Conservation (phyloP, 2,329 filamentous ascomycete species). For the Trichophyton simii region DNA sequence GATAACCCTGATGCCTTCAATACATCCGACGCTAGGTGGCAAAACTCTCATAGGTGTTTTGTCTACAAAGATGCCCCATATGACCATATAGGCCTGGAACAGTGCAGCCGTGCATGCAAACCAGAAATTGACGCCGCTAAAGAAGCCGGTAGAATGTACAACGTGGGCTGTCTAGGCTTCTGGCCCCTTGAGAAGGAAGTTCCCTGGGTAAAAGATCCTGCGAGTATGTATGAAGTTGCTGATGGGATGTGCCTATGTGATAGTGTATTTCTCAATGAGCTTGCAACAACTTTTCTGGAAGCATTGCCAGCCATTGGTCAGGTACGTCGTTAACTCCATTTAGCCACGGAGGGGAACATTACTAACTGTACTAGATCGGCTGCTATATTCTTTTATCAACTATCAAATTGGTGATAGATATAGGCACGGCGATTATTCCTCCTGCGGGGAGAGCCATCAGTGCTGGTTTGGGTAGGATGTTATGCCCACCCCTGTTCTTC, state of each 20-base stretch:
- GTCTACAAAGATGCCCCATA: not conserved
- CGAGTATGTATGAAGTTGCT: not conserved
- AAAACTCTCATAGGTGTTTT: not conserved
- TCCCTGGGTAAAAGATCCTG: not conserved
- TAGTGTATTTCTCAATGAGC: not conserved
- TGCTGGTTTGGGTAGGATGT: not conserved
- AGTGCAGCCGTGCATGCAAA: not conserved
- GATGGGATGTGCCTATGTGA: conserved; percentile 1
- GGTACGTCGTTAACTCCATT: not conserved
- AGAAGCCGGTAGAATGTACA: conserved; percentile 5
- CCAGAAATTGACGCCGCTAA: conserved; percentile 6
- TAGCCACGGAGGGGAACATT: not conserved
- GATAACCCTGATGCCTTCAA: not conserved
- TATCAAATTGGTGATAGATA: conserved; percentile 3
- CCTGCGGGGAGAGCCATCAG: not conserved
- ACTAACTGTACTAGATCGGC: conserved; percentile 4
- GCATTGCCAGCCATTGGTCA: not conserved
- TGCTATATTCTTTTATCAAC: conserved; percentile 5
- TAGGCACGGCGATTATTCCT: conserved; percentile 2
- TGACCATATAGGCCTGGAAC: not conserved
- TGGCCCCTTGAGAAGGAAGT: conserved; percentile 1
- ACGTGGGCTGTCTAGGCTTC: conserved; percentile 6
- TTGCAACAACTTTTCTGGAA: not conserved
- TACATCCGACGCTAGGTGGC: not conserved
- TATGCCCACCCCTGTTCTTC: too few relatives aligned